These are phyloP conservation scores for Termitomyces sp. DNA, from an alignment of 768 basidiomycete species.

Conservation along the genomic window DNA sequence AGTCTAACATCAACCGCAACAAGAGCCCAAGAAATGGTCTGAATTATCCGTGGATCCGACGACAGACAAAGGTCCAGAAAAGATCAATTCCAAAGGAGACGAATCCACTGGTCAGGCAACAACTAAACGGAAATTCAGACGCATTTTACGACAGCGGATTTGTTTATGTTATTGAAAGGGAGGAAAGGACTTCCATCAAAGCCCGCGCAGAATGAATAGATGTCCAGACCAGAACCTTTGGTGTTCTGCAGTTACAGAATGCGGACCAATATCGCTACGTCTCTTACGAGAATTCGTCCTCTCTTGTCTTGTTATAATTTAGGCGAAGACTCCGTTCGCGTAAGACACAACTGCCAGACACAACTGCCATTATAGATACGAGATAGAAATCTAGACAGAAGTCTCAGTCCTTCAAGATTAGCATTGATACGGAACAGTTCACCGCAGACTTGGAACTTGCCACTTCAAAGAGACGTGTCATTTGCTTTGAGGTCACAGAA, in stretches of 20 bases:
- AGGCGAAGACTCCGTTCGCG: background rate
- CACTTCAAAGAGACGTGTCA: background rate
- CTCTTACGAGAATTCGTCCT: background rate
- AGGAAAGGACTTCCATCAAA: background rate
- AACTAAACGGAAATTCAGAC: background rate
- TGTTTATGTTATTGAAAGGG: background rate
- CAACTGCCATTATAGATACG: background rate
- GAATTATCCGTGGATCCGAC: background rate
- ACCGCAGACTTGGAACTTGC: background rate
- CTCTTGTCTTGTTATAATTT: background rate
- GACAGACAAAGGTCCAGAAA: background rate
- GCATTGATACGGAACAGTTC: too few species aligned
- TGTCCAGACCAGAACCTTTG: background rate
- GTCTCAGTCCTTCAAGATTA: background rate
- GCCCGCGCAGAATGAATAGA: background rate
- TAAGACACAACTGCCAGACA: background rate
- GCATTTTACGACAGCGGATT: background rate
- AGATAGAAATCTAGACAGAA: too few species aligned
- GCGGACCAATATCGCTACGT: background rate
- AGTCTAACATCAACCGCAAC: background rate
- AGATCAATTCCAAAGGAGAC: background rate
- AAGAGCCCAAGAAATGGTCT: background rate
- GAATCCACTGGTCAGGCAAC: background rate
- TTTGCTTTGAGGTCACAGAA: background rate
- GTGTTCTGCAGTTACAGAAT: background rate